Conservation (phyloP, 768 basidiomycete species). For the Collybia nuda region DNA sequence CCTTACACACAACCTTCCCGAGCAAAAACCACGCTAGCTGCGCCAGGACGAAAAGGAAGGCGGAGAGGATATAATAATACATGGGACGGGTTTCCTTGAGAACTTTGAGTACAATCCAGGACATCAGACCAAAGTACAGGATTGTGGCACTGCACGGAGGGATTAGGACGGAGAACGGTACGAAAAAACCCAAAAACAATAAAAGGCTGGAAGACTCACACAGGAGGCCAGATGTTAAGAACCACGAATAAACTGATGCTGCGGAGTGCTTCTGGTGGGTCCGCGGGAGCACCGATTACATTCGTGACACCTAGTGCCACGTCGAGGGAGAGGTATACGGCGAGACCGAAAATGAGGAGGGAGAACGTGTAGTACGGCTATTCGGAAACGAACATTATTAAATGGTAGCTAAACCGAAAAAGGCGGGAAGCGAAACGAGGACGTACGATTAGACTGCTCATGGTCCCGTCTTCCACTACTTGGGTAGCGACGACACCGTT, state of each 20-base stretch:
- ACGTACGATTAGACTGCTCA: conserved; percentile 65
- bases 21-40: conserved; percentile 87
- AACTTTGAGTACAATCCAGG: conserved; percentile 73
- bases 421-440: background rate
- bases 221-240: conserved; percentile 70
- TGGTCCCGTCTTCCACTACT: conserved; percentile 88
- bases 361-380: conserved; percentile 66
- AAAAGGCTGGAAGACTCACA: conserved; percentile 6
- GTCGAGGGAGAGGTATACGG: conserved; percentile 85
- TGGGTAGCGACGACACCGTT: conserved; percentile 85
- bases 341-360: conserved; percentile 63
- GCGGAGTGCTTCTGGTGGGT: conserved; percentile 53
- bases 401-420: background rate
- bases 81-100: conserved; percentile 82
- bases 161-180: background rate
- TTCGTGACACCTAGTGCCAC: conserved; percentile 66
- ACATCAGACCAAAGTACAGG: conserved; percentile 73
- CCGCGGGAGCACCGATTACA: conserved; percentile 55
- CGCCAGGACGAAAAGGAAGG: conserved; percentile 73
- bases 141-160: conserved; percentile 32
- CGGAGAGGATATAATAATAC: conserved; percentile 73
- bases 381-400: background rate
- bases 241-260: conserved; percentile 81
- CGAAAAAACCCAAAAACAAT: background rate
- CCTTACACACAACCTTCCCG: conserved; percentile 72